These are phyloP conservation scores for Kodamaea neixiangensis DNA, from an alignment of 805 yeast species.

Conservation along the genomic window DNA sequence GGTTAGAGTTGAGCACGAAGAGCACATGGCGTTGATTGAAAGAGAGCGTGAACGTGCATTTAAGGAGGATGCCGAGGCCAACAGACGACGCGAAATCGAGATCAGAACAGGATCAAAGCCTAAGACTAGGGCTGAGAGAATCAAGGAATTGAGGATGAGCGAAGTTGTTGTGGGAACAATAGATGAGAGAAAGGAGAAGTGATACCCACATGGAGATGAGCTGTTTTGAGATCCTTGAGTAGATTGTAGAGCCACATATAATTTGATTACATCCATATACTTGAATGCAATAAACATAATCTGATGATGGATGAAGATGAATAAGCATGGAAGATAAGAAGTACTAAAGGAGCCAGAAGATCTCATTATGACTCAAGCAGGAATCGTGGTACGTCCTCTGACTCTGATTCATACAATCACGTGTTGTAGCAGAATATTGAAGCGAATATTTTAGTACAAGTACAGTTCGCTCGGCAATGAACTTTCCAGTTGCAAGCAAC, in stretches of 20 bases:
- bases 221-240: no score
- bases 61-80: slow-evolving; percentile 63
- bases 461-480: background rate
- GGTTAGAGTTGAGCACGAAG: slow-evolving; percentile 63
- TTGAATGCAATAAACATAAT: no score
- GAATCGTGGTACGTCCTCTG: background rate
- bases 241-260: no score
- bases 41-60: slow-evolving; percentile 69
- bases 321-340: no score
- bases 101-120: slow-evolving; percentile 45
- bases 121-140: slow-evolving; percentile 48
- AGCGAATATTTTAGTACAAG: background rate
- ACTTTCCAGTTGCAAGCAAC: background rate
- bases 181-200: slow-evolving; percentile 29
- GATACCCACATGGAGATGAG: background rate
- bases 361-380: background rate
- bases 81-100: slow-evolving; percentile 49
- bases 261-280: no score
- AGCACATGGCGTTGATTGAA: slow-evolving; percentile 63
- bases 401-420: slow-evolving; percentile 6
- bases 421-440: slow-evolving; percentile 1
- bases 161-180: slow-evolving; percentile 68
- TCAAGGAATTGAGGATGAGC: slow-evolving; percentile 60
- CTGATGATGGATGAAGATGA: no score
- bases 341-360: background rate